Evolutionary conservation across 176 grass and related monocot genomes (phyloP).

Genomic region (Eremochloa ophiuroides): DNA sequence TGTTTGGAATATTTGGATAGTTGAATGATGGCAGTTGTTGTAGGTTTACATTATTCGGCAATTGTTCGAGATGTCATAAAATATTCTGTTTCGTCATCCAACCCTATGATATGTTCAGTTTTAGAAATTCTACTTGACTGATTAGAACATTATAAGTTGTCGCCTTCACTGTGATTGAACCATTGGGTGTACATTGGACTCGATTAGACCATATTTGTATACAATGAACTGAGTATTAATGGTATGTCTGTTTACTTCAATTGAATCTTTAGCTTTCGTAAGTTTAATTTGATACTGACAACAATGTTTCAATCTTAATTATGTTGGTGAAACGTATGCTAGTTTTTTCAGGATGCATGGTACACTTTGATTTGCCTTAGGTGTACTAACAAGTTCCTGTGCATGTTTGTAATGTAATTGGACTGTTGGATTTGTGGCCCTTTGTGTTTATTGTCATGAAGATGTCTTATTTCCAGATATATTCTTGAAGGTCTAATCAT

Average conservation of each 20-base stretch:
- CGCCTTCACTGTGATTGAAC: neutral
- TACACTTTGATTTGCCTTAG: neutral
- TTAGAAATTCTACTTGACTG: neutral
- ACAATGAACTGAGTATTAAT: too few species aligned
- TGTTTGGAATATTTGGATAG: neutral
- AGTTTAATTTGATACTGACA: too few species aligned
- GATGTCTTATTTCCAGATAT: neutral
- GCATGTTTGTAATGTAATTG: neutral
- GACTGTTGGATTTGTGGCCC: neutral
- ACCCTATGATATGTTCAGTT: neutral
- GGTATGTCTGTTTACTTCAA: neutral
- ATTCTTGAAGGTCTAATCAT: neutral
- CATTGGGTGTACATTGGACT: neutral
- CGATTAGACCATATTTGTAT: neutral
- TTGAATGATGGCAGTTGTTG: neutral
- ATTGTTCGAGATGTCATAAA: neutral
- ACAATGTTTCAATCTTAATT: too few species aligned
- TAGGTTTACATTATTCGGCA: neutral
- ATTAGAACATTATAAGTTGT: too few species aligned
- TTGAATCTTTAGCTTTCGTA: neutral
- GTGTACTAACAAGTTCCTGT: neutral
- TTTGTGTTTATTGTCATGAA: neutral
- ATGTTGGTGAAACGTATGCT: too few species aligned
- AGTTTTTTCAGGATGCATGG: too few species aligned
- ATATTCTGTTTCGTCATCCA: neutral